Conservation (phyloP, 768 basidiomycete genomes). For the Ephemerocybe angulata region DNA sequence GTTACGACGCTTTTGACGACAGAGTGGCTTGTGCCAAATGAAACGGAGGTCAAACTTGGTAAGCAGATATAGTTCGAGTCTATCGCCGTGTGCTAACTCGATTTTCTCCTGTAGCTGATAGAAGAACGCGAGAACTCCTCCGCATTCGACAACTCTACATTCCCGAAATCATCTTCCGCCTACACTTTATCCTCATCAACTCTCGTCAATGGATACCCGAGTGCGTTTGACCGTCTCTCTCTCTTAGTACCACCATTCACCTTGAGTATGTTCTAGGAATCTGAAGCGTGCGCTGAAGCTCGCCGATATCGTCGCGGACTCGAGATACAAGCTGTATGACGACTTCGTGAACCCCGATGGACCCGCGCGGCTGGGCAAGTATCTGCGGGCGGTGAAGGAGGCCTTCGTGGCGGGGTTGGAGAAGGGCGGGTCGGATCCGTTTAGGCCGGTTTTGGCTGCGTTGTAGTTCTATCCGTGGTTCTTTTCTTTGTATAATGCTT, state of each 20-base stretch:
- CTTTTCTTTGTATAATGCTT: too few relatives aligned
- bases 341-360: conserved; percentile 72
- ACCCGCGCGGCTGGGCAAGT: conserved; percentile 62
- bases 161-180: conserved; percentile 82
- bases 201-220: conserved; percentile 63
- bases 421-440: conserved; percentile 73
- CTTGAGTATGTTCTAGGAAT: conserved; percentile 45
- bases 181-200: conserved; percentile 68
- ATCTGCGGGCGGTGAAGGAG: conserved; percentile 68
- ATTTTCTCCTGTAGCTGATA: conserved; percentile 36
- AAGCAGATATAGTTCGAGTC: too few relatives aligned
- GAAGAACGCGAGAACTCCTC: conserved; percentile 60
- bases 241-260: not conserved
- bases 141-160: conserved; percentile 87
- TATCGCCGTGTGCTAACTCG: too few relatives aligned
- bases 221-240: conserved; percentile 39
- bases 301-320: conserved; percentile 84
- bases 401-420: conserved; percentile 72
- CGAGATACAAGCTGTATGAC: conserved; percentile 78
- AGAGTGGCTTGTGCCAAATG: conserved; percentile 70
- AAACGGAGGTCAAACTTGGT: too few relatives aligned
- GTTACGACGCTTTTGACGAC: conserved; percentile 69
- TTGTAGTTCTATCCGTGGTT: too few relatives aligned
- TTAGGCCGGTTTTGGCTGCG: conserved; percentile 40
- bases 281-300: conserved; percentile 72